Evolutionary conservation across 805 yeast genomes (phyloP), one percentile per base, ranked within the genome.

Genomic region (Starmerella scarabaei): DNA sequence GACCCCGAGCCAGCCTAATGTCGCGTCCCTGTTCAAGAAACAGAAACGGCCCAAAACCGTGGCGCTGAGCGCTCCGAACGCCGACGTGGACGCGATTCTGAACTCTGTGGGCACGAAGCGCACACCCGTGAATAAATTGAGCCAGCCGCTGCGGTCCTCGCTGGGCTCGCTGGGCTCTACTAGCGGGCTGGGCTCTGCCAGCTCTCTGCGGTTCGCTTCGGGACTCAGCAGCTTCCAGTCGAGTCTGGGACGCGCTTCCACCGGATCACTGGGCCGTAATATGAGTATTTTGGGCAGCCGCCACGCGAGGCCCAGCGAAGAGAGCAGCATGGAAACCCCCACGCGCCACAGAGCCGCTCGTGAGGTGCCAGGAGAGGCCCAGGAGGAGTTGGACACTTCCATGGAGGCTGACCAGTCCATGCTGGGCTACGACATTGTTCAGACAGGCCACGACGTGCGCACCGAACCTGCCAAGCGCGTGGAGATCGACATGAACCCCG

Each of bases 21-120:
- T 67, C 40, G 50, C 66, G 51, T 61, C 66, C 47, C 55, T 38
- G 65, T 71, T 44, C 35, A 27, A 43, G 14, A 33, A 38, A 21
- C 36, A 33, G 26, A 44, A 44, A 16, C 37, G 30, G 35, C 35
- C 36, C 14, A 37, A 40, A 11, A 7, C 31, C 11, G 38, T 11
- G 16, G 17, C 30, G 9, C 18, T 40, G 3, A n/a, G 35, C 3
- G 36, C 15, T 1, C 26, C 35, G 19, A 27, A 21, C 6, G 40
- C 35, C 7, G 43, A 40, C 23, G 35, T 37, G 8, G 42, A 43
- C 14, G 43, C 41, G 26, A 30, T 43, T 24, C 21, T 43, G 21
- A 39, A 30, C 32, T 31, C 34, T 14, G 19, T 43, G 12, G 46
- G 39, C 21, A 30, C 39, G 7, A 16, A 21, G n/a, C 17, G 26